Conservation (phyloP, 345 rosid species). For the Salix arbutifolia region DNA sequence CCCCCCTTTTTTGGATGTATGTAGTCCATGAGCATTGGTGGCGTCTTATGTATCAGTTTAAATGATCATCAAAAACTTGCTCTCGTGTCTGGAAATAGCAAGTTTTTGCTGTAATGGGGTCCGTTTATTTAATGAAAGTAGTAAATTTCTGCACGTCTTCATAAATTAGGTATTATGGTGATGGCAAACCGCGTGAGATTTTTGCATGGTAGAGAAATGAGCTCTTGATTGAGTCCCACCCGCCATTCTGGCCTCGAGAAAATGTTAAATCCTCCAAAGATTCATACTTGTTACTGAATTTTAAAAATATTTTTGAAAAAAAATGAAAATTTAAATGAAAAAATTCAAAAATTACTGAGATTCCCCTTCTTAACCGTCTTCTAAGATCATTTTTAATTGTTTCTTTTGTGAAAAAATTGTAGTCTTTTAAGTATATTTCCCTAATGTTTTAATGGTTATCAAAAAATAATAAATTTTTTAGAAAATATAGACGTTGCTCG, state of each 20-base stretch:
- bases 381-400: background rate
- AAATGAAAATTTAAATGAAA: no score
- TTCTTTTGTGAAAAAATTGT: no score
- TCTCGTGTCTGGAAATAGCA: background rate
- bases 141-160: background rate
- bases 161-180: background rate
- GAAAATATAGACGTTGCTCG: no score
- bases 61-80: background rate
- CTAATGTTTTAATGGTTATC: no score
- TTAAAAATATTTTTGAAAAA: no score
- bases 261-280: background rate
- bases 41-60: background rate
- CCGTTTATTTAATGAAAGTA: background rate
- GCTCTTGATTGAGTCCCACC: background rate
- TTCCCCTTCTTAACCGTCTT: background rate
- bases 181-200: background rate
- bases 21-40: background rate
- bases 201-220: background rate
- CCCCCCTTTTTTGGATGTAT: background rate
- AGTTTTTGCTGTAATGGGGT: background rate
- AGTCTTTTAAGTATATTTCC: no score
- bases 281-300: no score
- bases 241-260: background rate
- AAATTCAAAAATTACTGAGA: no score
- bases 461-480: no score